Percentiles rank a stretch among this genome's conserved stretches.
Evolutionary conservation across 2,329 filamentous ascomycete species (phyloP).

Genomic region (Colletotrichum sp.): DNA sequence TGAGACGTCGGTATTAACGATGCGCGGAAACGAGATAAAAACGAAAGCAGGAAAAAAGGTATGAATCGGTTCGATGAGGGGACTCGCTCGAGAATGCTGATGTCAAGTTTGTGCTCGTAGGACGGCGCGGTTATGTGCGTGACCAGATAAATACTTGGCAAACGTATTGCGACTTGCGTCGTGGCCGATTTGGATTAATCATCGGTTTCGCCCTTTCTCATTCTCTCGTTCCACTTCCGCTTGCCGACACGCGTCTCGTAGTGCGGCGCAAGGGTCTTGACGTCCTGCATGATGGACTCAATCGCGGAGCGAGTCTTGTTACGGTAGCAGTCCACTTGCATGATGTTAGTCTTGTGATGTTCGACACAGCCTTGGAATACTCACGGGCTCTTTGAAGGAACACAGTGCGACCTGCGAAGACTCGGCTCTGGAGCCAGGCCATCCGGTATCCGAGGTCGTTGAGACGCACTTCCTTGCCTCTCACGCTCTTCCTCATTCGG

Average conservation of each 20-base stretch:
- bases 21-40: neutral
- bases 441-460: slow-evolving; percentile 95
- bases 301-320: slow-evolving; percentile 89
- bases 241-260: slow-evolving; percentile 91
- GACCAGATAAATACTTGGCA: neutral
- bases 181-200: slow-evolving; percentile 21
- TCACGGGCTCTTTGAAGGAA: slow-evolving; percentile 91
- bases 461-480: slow-evolving; percentile 84
- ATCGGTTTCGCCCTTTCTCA: slow-evolving; percentile 36
- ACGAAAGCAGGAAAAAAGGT: neutral
- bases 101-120: neutral
- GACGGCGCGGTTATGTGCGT: slow-evolving; percentile 7
- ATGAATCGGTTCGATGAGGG: slow-evolving; percentile 1
- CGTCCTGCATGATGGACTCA: slow-evolving; percentile 76
- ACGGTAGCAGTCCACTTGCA: slow-evolving; percentile 86
- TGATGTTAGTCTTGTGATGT: neutral
- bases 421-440: slow-evolving; percentile 94
- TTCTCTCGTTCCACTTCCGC: slow-evolving; percentile 71
- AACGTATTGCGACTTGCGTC: neutral
- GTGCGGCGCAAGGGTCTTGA: slow-evolving; percentile 76
- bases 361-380: slow-evolving; percentile 42
- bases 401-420: slow-evolving; percentile 84
- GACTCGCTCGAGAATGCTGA: slow-evolving; percentile 17
- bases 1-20: slow-evolving; percentile 14
- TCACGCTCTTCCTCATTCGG: slow-evolving; percentile 69